These are phyloP conservation scores for Oryza brachyantha DNA, from an alignment of 176 grass and related monocot species.

Conservation along the genomic window DNA sequence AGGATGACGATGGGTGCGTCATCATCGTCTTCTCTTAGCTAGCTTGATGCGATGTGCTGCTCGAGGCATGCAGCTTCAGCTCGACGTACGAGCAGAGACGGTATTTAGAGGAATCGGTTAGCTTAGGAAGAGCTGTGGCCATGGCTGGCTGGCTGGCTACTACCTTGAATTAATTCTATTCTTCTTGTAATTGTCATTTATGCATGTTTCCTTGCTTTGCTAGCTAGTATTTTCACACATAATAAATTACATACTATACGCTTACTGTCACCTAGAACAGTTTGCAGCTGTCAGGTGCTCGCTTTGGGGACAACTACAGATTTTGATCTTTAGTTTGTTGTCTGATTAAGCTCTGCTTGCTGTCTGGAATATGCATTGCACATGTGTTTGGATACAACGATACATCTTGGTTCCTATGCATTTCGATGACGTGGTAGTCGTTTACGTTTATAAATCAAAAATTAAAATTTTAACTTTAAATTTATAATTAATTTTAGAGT, in stretches of 20 bases:
- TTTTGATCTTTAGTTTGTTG: not conserved
- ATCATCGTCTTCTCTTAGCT: not conserved
- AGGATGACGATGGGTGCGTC: not conserved
- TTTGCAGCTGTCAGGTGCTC: not conserved
- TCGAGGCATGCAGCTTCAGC: no score
- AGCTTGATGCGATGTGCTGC: no score
- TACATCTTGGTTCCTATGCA: not conserved
- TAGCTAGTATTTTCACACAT: no score
- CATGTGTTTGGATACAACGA: not conserved
- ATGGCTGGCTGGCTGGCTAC: no score
- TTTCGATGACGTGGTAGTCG: not conserved
- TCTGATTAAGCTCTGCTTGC: not conserved
- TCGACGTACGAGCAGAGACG: no score
- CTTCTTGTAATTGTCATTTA: no score
- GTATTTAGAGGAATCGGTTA: not conserved
- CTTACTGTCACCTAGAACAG: not conserved
- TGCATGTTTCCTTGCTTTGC: no score
- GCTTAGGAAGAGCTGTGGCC: not conserved
- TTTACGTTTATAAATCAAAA: no score
- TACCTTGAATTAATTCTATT: no score
- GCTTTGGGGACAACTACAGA: not conserved
- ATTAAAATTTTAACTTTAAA: no score
- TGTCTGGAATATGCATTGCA: not conserved
- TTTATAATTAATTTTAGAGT: no score
- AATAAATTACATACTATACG: not conserved